Conservation (phyloP, 1,284 basidiomycete species). For the Wallemia mellicola region DNA sequence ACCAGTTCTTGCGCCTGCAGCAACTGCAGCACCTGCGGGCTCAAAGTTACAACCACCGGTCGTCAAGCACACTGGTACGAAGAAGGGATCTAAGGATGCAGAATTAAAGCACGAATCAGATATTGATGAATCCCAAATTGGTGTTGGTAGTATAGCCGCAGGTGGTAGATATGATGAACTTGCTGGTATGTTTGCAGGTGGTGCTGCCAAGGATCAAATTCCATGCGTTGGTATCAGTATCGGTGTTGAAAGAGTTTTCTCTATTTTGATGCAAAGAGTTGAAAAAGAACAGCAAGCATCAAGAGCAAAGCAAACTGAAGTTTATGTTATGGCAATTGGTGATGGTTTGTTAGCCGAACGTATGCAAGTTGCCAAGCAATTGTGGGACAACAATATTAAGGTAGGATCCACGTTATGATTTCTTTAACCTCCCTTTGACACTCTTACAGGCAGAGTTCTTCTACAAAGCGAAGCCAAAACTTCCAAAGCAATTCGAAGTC, state of each 20-base stretch:
- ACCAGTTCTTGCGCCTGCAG: constrained; percentile 6
- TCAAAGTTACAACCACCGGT: neutral
- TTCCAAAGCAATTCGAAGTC: constrained; percentile 53
- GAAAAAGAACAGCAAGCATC: constrained; percentile 28
- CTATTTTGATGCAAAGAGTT: constrained; percentile 57
- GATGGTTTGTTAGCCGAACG: constrained; percentile 68
- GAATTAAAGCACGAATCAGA: constrained; percentile 31
- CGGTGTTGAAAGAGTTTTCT: constrained; percentile 86
- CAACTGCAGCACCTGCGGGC: neutral
- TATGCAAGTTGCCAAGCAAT: constrained; percentile 45
- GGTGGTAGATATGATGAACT: constrained; percentile 91
- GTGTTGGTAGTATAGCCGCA: constrained; percentile 89
- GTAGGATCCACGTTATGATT: constrained; percentile 20
- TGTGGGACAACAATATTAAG: constrained; percentile 70
- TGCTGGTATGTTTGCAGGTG: constrained; percentile 68
- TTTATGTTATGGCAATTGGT: constrained; percentile 74
- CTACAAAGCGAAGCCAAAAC: constrained; percentile 74
- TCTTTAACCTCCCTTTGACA: constrained; percentile 4
- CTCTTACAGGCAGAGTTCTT: constrained; percentile 54
- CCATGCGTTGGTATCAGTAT: constrained; percentile 86
- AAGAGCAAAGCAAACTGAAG: constrained; percentile 73
- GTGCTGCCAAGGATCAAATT: constrained; percentile 22
- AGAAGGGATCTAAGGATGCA: neutral
- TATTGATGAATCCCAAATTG: constrained; percentile 69
- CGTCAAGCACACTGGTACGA: neutral